Evolutionary conservation across 441 rosid genomes (phyloP), one percentile per base, ranked within the genome.

Genomic region (Manihot esculenta): DNA sequence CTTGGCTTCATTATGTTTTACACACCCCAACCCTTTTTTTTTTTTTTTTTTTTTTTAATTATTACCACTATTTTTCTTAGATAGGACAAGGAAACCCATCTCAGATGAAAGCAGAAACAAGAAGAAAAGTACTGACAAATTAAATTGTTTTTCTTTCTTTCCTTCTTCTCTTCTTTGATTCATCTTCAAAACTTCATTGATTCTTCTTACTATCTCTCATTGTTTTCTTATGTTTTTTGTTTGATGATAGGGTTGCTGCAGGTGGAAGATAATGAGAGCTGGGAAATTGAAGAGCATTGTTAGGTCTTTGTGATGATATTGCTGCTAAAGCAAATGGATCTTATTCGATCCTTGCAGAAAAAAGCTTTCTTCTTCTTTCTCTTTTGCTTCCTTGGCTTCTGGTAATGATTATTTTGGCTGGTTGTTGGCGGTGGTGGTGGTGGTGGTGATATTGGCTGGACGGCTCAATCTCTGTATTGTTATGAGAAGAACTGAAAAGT

Each of bases 361-460:
- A 35, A 35, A 35, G 41, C 41, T 35, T 35, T 35, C 41, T 35
- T 35, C 41, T 35, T 35, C 41, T 35, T 35, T 35, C 41, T 35
- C 41, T 35, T 35, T 7, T 35, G 41, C 41, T 35, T 35, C 41
- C 41, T 35, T 6, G 47, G 66, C 21, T 38, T 62, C 15, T 14
- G 65, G 44, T 41, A 35, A 6, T 35, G 41, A 35, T 35, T 6
- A 2, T 35, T 6, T 26, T 64, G 47, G 9, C 30, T 57, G 24
- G 41, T 35, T 15, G 44, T 23, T 48, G n/a, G n/a, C 21, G 66
- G 42, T 27, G 24, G 72, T 15, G 66, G 70, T 10, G 84, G 76
- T 1, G 35, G 38, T 68, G 80, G 92, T 87, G 95, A 84, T 89
- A 86, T 89, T 89, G 95, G 91, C 91, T 70, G 81, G 87, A 89